Evolutionary conservation across 2,329 filamentous ascomycete species (phyloP), one percentile per base, ranked within the genome.

Genomic region (Alternaria conjuncta): DNA sequence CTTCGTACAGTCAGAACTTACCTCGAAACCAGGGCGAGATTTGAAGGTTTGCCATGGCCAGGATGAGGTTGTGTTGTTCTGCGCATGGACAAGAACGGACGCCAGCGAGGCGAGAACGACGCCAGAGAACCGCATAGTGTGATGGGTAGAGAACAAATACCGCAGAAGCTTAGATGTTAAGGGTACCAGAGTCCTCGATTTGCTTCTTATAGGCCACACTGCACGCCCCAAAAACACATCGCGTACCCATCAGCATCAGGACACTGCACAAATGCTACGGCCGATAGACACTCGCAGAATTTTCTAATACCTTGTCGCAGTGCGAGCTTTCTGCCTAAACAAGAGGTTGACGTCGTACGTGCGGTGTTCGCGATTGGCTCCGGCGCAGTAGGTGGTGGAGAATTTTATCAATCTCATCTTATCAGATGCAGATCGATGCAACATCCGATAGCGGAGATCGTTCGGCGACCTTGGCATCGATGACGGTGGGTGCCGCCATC

Each of bases 41-140:
- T 58, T 60, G 44, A 60, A 66, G 30, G 54, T 63, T 26, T 66
- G 60, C 51, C 44, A 66, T 60, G 63, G 60, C 56, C 63, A 63
- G 25, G 44, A 12, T 15, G 44, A 49, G 23, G 36, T 26, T 11
- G 56, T 25, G 11, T 47, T 30, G 53, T 36, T 57, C 32, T 54
- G 51, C 2, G 51, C 51, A n/a, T 23, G 12, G 20, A 41, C 30
- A 13, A 23, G 18, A 12, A 43, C 15, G 36, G 5, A 49, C 4
- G 55, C 44, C 44, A 57, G 36, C 15, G 21, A 46, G 28, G 41
- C 41, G 15, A 57, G 9, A 15, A 46, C 5, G 13, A 49, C 20
- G n/a, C 45, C 30, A 12, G 13, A 28, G n/a, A 41, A 11, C 23
- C 28, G 44, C 55, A 57, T 49, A 6, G 36, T 20, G n/a, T 13